Evolutionary conservation across 2,329 filamentous ascomycete species (phyloP).

Genomic region (Rhinocladiella mackenziei): DNA sequence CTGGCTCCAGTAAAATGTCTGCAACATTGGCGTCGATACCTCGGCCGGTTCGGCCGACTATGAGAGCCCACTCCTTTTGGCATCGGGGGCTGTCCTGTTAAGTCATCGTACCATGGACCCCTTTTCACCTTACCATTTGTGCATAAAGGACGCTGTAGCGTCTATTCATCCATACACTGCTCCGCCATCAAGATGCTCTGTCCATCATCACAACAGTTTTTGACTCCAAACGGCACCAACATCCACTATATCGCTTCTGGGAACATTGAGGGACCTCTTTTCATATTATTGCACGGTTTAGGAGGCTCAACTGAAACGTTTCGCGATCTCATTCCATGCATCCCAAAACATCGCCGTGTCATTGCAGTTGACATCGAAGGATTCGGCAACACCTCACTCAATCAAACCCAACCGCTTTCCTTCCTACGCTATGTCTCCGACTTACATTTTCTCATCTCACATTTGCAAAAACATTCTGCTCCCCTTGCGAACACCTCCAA

Average conservation of each 20-base stretch:
- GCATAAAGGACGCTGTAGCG: too few species aligned
- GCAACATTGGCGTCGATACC: too few species aligned
- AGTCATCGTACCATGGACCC: too few species aligned
- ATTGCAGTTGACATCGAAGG: constrained; percentile 33
- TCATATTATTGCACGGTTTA: constrained; percentile 33
- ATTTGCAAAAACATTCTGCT: constrained; percentile 17
- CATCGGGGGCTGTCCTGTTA: too few species aligned
- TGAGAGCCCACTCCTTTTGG: too few species aligned
- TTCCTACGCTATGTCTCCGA: constrained; percentile 31
- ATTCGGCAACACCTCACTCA: constrained; percentile 30
- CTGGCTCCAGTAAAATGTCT: too few species aligned
- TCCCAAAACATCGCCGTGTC: constrained; percentile 22
- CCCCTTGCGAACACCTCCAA: not conserved
- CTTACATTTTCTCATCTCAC: constrained; percentile 30
- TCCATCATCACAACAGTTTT: constrained; percentile 1
- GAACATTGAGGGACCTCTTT: constrained; percentile 26
- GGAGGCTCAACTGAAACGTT: constrained; percentile 29
- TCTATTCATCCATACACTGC: too few species aligned
- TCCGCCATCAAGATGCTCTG: constrained; percentile 7
- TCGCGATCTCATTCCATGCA: constrained; percentile 22
- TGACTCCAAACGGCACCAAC: constrained; percentile 26
- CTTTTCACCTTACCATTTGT: too few species aligned
- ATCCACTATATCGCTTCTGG: constrained; percentile 31
- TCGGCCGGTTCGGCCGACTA: too few species aligned
- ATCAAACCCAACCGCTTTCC: constrained; percentile 19